Evolutionary conservation across 2,329 filamentous ascomycete genomes (phyloP).

Genomic region (Pseudocercospora ulei): DNA sequence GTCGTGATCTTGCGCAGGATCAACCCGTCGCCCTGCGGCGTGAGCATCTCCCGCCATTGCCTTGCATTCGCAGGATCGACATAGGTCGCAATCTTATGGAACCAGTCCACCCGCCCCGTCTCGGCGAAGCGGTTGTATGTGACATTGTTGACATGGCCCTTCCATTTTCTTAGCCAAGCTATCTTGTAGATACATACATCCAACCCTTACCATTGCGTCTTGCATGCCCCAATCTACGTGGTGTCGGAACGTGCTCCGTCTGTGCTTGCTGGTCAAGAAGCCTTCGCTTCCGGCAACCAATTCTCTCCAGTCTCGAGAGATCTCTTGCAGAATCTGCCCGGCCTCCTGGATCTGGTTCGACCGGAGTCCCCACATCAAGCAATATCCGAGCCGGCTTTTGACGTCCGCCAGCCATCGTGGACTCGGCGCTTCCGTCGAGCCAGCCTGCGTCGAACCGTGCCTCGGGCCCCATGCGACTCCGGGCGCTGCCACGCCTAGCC

Average conservation of each 20-base stretch:
- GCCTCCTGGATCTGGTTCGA: slow-evolving; percentile 50
- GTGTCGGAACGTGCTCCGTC: slow-evolving; percentile 55
- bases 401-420: slow-evolving; percentile 62
- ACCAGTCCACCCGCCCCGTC: slow-evolving; percentile 68
- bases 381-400: slow-evolving; percentile 59
- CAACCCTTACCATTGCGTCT: slow-evolving; percentile 46
- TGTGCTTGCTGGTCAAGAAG: slow-evolving; percentile 55
- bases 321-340: slow-evolving; percentile 48
- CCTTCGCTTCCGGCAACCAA: slow-evolving; percentile 65
- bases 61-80: slow-evolving; percentile 52
- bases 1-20: slow-evolving; percentile 72
- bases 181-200: slow-evolving; percentile 10
- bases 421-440: slow-evolving; percentile 34
- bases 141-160: slow-evolving; percentile 76
- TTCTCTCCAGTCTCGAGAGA: slow-evolving; percentile 60
- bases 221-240: slow-evolving; percentile 77
- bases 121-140: slow-evolving; percentile 77
- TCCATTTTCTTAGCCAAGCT: slow-evolving; percentile 20
- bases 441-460: slow-evolving; percentile 10
- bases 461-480: too few species aligned
- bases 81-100: slow-evolving; percentile 55
- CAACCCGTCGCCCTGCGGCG: slow-evolving; percentile 56
- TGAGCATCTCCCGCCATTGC: slow-evolving; percentile 61
- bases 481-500: too few species aligned
- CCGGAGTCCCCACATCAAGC: slow-evolving; percentile 63